phyloP scores from a whole-genome alignment of 352 stramenopile species.

The Globisporangium rhizosaccharum region DNA sequence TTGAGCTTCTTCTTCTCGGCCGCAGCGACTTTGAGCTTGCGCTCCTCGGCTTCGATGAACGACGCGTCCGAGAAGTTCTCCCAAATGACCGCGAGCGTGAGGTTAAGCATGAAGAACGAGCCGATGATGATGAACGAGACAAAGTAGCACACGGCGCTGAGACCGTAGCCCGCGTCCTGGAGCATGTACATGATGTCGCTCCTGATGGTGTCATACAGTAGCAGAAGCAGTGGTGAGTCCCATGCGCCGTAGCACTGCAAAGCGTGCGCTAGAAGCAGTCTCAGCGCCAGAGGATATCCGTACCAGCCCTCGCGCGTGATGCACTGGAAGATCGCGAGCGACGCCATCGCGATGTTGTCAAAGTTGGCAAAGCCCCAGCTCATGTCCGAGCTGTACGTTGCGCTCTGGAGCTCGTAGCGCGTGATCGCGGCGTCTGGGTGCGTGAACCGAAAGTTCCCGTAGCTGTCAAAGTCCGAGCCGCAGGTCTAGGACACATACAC shows the following conservation, averaged over 20 bases:
- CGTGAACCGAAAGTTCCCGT: constrained; percentile 63
- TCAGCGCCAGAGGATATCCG: constrained; percentile 1
- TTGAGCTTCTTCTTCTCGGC: constrained; percentile 25
- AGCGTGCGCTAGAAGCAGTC: too few relatives aligned
- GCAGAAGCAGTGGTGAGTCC: neutral
- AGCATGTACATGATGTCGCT: constrained; percentile 66
- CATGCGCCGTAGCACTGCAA: neutral
- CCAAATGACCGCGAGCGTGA: constrained; percentile 89
- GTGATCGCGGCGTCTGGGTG: constrained; percentile 32
- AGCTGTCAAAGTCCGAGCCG: constrained; percentile 55
- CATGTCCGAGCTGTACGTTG: constrained; percentile 64
- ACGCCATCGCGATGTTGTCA: constrained; percentile 81
- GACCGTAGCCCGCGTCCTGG: constrained; percentile 41
- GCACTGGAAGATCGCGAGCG: constrained; percentile 86
- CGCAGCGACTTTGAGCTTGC: constrained; percentile 9
- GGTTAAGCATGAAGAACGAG: constrained; percentile 90
- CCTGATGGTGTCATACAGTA: constrained; percentile 12
- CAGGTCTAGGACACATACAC: constrained; percentile 26
- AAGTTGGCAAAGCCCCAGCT: constrained; percentile 87
- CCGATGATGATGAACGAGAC: constrained; percentile 85
- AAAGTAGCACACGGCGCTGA: constrained; percentile 73
- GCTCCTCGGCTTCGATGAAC: constrained; percentile 48
- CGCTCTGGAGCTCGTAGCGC: constrained; percentile 26
- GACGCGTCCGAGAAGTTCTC: constrained; percentile 69
- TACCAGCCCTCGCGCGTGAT: constrained; percentile 92